Percentiles rank a stretch among this genome's conserved stretches.
phyloP scores from a whole-genome alignment of 805 yeast genomes.

The Monosporozyma servazzii region DNA sequence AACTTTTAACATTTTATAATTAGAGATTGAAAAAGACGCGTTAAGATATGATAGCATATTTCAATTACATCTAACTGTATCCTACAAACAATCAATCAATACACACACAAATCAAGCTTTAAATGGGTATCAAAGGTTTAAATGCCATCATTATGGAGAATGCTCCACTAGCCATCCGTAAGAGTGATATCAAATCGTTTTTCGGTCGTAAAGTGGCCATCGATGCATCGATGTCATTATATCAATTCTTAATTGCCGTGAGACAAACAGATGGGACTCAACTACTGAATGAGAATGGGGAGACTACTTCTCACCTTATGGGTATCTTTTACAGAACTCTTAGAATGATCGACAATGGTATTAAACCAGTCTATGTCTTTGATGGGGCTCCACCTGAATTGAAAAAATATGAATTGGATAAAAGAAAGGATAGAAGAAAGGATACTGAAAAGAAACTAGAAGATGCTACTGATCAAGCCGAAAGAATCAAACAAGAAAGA shows the following conservation, averaged over 20 bases:
- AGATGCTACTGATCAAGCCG: constrained; percentile 67
- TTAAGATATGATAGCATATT: no score
- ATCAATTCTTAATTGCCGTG: constrained; percentile 92
- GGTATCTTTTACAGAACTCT: constrained; percentile 95
- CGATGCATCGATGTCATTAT: constrained; percentile 90
- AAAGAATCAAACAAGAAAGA: constrained; percentile 62
- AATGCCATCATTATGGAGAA: constrained; percentile 81
- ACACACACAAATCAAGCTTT: not conserved
- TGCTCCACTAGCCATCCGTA: constrained; percentile 73
- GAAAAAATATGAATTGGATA: constrained; percentile 87
- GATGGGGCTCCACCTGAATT: constrained; percentile 96
- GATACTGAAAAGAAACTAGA: constrained; percentile 73
- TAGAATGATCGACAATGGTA: constrained; percentile 81
- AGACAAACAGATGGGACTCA: constrained; percentile 96
- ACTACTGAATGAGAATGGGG: constrained; percentile 79
- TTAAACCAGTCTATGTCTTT: constrained; percentile 92
- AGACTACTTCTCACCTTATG: constrained; percentile 87
- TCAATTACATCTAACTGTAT: no score
- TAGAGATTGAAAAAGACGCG: not conserved
- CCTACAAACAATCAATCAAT: not conserved
- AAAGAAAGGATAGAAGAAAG: constrained; percentile 70
- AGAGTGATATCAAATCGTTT: constrained; percentile 72
- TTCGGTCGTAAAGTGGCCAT: constrained; percentile 97
- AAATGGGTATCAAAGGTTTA: constrained; percentile 63
- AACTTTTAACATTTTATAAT: no score